phyloP scores from a whole-genome alignment of 176 grass and related monocot genomes.

The Oryza australiensis region DNA sequence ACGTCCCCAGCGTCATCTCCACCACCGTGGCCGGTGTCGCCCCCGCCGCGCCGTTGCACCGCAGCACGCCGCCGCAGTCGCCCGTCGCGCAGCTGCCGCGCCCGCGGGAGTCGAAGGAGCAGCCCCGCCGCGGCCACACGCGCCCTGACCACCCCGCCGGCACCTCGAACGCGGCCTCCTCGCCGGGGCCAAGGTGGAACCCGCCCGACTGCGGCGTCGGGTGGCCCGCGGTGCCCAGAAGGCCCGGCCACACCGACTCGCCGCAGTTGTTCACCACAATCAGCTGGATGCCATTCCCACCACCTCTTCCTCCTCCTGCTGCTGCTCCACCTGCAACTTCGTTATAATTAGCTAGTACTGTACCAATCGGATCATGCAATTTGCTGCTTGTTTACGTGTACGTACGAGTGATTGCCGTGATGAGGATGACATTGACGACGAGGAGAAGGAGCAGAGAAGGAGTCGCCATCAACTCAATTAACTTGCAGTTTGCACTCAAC shows the following conservation, averaged over 20 bases:
- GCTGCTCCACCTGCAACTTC: not conserved
- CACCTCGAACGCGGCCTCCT: slow-evolving; percentile 70
- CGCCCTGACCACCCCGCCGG: slow-evolving; percentile 74
- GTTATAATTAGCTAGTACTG: no score
- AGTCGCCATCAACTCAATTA: not conserved
- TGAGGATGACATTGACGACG: not conserved
- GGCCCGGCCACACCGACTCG: slow-evolving; percentile 75
- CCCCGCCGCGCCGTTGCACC: slow-evolving; percentile 34
- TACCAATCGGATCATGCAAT: no score
- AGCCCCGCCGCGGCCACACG: slow-evolving; percentile 79
- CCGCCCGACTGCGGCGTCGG: slow-evolving; percentile 69
- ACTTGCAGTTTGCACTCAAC: no score
- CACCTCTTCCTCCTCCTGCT: not conserved
- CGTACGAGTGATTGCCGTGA: not conserved
- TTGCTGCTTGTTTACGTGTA: not conserved
- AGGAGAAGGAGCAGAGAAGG: not conserved
- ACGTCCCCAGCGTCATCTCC: slow-evolving; percentile 80
- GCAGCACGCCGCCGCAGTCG: slow-evolving; percentile 41
- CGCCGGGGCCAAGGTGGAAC: slow-evolving; percentile 60
- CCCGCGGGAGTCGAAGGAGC: slow-evolving; percentile 56
- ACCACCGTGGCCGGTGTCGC: slow-evolving; percentile 53
- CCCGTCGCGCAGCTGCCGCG: slow-evolving; percentile 49
- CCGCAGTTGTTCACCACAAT: slow-evolving; percentile 96
- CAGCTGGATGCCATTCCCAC: slow-evolving; percentile 57
- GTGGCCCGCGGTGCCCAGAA: slow-evolving; percentile 66